These are phyloP conservation scores for Leptodontidium sp. DNA, from an alignment of 2,329 filamentous ascomycete species.

Conservation along the genomic window DNA sequence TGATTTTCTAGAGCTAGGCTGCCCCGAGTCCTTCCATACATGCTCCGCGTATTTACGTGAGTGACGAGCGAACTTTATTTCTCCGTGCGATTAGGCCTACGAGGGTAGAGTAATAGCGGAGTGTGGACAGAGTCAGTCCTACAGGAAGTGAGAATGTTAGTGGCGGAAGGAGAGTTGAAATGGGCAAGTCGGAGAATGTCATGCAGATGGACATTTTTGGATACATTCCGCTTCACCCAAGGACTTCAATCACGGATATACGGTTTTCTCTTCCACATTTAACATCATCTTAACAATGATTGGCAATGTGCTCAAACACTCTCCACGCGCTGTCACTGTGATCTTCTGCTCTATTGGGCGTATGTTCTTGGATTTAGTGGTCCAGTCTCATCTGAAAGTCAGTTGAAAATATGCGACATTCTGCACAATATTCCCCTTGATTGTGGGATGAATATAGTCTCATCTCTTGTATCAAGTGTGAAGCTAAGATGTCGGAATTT, in stretches of 20 bases:
- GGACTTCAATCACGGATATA: not conserved
- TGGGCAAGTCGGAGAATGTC: not conserved
- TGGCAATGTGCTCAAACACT: slow-evolving; percentile 18
- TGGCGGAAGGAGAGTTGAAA: not conserved
- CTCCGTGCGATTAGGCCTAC: not conserved
- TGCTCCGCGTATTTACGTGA: not conserved
- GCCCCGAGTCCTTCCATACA: not conserved
- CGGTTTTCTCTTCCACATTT: not conserved
- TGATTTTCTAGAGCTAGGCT: not conserved
- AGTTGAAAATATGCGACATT: not conserved
- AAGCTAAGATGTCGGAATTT: not conserved
- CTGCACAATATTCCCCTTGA: not conserved
- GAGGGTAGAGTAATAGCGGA: not conserved
- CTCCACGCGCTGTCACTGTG: not conserved
- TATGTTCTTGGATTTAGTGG: not conserved
- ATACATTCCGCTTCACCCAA: not conserved
- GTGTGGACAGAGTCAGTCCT: not conserved
- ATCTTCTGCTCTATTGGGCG: not conserved
- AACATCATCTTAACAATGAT: not conserved
- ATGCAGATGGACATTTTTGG: not conserved
- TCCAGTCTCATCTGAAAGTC: not conserved
- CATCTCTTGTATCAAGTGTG: not conserved
- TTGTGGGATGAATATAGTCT: not conserved
- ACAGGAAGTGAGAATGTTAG: not conserved
- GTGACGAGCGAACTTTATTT: not conserved